These are phyloP conservation scores for Saussurea involucrata DNA, from an alignment of 129 eudicot genomes.

Conservation along the genomic window DNA sequence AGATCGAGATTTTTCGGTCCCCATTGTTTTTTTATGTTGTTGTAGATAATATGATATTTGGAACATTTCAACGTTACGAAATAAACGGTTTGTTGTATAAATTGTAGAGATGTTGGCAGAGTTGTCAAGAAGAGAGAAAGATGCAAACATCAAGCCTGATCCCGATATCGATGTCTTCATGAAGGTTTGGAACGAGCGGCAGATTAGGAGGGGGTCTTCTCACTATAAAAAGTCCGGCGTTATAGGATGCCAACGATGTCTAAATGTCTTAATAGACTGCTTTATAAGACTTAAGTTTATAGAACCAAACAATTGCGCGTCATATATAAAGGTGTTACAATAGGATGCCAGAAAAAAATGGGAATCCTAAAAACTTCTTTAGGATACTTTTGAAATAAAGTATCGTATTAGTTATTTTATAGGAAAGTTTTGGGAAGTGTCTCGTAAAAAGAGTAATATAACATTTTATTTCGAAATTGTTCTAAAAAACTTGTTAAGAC, in stretches of 20 bases:
- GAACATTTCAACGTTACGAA: neutral
- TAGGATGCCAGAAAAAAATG: neutral
- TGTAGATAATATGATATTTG: neutral
- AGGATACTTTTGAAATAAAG: neutral
- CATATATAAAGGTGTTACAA: neutral
- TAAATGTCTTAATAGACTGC: neutral
- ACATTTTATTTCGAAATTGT: too few relatives aligned
- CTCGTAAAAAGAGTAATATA: neutral
- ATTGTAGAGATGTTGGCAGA: slow-evolving; percentile 74
- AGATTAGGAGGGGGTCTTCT: neutral
- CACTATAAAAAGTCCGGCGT: neutral
- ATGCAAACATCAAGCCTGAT: slow-evolving; percentile 75
- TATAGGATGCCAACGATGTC: too few relatives aligned
- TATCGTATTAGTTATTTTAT: too few relatives aligned
- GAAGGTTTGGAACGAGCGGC: slow-evolving; percentile 43
- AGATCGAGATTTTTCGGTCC: neutral
- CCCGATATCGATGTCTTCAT: slow-evolving; percentile 70
- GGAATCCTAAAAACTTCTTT: too few relatives aligned
- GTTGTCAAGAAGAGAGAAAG: slow-evolving; percentile 74
- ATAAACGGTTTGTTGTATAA: neutral
- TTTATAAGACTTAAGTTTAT: neutral
- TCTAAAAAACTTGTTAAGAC: neutral
- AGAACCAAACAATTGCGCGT: neutral
- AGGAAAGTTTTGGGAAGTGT: too few relatives aligned
- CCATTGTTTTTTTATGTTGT: neutral